These are phyloP conservation scores for Fomes fomentarius DNA, from an alignment of 1,284 basidiomycete genomes.

Conservation along the genomic window DNA sequence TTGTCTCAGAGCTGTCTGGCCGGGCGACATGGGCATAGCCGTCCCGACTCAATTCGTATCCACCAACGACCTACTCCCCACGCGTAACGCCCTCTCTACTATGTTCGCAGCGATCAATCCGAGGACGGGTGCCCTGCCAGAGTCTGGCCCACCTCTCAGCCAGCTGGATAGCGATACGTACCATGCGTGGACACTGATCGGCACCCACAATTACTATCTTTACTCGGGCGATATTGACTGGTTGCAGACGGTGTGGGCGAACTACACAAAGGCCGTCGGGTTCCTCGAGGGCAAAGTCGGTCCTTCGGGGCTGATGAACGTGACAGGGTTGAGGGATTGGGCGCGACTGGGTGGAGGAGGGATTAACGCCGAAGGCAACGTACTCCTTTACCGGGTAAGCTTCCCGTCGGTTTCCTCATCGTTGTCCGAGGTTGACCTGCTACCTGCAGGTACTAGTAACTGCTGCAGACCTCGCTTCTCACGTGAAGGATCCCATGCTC, in stretches of 20 bases:
- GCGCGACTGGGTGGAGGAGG: constrained; percentile 50
- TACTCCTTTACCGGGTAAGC: constrained; percentile 46
- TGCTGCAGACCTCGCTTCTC: constrained; percentile 48
- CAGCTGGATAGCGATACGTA: constrained; percentile 50
- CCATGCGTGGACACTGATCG: constrained; percentile 50
- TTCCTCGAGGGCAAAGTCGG: constrained; percentile 51
- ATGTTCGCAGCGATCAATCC: constrained; percentile 60
- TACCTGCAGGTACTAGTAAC: constrained; percentile 45
- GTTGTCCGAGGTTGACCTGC: not conserved
- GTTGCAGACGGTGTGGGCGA: constrained; percentile 48
- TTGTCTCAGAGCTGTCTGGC: constrained; percentile 54
- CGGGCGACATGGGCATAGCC: constrained; percentile 67
- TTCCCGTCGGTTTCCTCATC: not conserved
- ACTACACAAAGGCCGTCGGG: constrained; percentile 51
- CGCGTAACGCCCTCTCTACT: constrained; percentile 57
- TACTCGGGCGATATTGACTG: constrained; percentile 52
- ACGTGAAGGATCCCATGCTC: constrained; percentile 40
- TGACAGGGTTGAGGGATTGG: constrained; percentile 53
- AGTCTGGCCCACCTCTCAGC: constrained; percentile 60
- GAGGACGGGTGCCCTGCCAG: constrained; percentile 54
- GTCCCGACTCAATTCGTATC: constrained; percentile 64
- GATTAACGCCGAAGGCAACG: constrained; percentile 52
- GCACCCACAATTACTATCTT: constrained; percentile 47
- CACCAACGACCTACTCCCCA: constrained; percentile 58
- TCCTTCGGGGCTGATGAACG: constrained; percentile 48